phyloP scores from a whole-genome alignment of 176 grass and related monocot species.

The Areca catechu region DNA sequence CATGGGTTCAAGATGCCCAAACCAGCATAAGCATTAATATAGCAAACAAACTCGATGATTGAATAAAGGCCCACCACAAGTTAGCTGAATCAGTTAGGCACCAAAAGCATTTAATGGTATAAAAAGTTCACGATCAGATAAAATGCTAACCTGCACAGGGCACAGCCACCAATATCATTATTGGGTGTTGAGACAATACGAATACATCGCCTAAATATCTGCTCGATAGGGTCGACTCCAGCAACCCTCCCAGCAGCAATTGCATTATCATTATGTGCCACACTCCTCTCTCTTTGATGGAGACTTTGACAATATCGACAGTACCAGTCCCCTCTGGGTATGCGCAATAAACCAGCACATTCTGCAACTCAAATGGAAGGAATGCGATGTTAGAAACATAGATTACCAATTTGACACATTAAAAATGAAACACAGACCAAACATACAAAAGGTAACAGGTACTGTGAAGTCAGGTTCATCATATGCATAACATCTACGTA shows the following conservation, averaged over 20 bases:
- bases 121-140: too few species aligned
- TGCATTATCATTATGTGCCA: conserved; percentile 11
- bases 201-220: conserved; percentile 32
- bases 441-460: too few species aligned
- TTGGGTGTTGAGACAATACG: conserved; percentile 21
- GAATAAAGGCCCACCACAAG: neutral
- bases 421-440: too few species aligned
- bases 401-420: too few species aligned
- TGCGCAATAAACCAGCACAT: conserved; percentile 22
- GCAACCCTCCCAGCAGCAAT: conserved; percentile 20
- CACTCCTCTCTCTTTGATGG: conserved; percentile 15
- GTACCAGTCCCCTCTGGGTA: conserved; percentile 28
- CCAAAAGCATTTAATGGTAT: too few species aligned
- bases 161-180: conserved; percentile 20
- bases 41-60: conserved; percentile 6
- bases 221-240: conserved; percentile 26
- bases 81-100: neutral
- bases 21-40: too few species aligned
- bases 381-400: neutral
- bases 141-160: conserved; percentile 26
- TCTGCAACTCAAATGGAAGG: conserved; percentile 20
- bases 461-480: too few species aligned
- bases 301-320: conserved; percentile 30
- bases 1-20: too few species aligned
- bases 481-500: too few species aligned